Evolutionary conservation across 2,329 filamentous ascomycete species (phyloP).

Genomic region (Emmonsiellopsis sp.): DNA sequence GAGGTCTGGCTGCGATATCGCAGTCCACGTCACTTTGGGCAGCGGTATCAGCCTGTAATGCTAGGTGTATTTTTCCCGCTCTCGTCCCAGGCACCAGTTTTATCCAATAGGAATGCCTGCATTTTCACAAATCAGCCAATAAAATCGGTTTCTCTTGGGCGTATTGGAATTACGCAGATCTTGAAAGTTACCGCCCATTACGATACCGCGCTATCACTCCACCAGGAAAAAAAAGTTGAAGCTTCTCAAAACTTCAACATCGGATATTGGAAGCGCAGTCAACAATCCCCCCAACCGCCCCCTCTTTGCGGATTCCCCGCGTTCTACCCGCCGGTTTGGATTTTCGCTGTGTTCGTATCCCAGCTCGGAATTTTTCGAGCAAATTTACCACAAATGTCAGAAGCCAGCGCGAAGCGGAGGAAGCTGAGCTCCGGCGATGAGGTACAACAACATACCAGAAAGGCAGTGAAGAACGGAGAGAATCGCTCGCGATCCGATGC

Average conservation of each 20-base stretch:
- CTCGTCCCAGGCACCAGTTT: too few species aligned
- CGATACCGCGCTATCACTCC: background rate
- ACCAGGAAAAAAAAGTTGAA: background rate
- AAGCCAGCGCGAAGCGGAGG: constrained; percentile 34
- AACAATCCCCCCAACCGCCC: background rate
- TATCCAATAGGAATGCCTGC: too few species aligned
- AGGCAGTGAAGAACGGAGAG: constrained; percentile 14
- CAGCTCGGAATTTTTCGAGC: background rate
- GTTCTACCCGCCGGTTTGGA: too few species aligned
- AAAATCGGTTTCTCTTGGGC: too few species aligned
- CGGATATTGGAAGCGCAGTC: background rate
- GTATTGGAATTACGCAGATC: too few species aligned
- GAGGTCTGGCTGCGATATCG: too few species aligned
- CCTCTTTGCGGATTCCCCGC: too few species aligned
- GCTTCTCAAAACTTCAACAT: background rate
- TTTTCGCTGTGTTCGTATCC: too few species aligned
- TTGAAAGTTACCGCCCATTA: background rate
- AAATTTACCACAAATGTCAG: constrained; percentile 19
- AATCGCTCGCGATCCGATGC: constrained; percentile 19
- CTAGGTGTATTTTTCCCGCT: too few species aligned
- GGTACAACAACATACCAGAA: constrained; percentile 10
- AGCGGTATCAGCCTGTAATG: too few species aligned
- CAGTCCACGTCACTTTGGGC: too few species aligned
- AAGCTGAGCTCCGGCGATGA: constrained; percentile 33
- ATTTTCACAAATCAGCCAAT: too few species aligned